Evolutionary conservation across 768 basidiomycete genomes (phyloP).

Genomic region (Rhodotorula taiwanensis): DNA sequence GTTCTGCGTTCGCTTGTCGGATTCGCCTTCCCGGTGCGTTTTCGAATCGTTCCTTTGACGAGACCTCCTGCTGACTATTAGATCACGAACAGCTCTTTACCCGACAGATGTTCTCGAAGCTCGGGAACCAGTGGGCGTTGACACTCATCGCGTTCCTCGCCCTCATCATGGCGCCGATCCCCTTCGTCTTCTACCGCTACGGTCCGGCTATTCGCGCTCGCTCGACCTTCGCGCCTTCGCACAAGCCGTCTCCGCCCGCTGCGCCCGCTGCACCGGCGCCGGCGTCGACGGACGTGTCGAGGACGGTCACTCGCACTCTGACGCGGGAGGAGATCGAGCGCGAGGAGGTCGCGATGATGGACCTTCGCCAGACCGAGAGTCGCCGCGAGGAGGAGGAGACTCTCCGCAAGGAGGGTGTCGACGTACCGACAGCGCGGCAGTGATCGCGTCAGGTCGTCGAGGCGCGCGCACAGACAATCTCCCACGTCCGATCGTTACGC

Average conservation of each 20-base stretch:
- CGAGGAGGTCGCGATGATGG: slow-evolving; percentile 5
- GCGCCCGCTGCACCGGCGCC: neutral
- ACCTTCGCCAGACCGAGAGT: neutral
- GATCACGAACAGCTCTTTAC: slow-evolving; percentile 20
- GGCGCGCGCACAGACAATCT: too few relatives aligned
- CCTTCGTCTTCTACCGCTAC: slow-evolving; percentile 38
- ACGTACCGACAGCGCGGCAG: too few relatives aligned
- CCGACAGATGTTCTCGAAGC: slow-evolving; percentile 33
- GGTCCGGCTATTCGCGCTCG: slow-evolving; percentile 34
- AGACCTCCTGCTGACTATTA: neutral
- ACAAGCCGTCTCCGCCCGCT: slow-evolving; percentile 17
- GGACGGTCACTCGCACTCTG: neutral
- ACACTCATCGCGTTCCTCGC: slow-evolving; percentile 37
- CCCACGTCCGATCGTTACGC: too few relatives aligned
- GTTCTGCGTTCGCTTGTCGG: slow-evolving; percentile 37
- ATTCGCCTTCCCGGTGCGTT: slow-evolving; percentile 8
- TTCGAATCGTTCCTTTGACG: too few relatives aligned
- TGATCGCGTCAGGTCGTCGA: too few relatives aligned
- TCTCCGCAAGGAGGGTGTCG: neutral
- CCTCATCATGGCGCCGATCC: slow-evolving; percentile 18
- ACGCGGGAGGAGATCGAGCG: slow-evolving; percentile 10
- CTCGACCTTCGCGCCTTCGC: slow-evolving; percentile 30
- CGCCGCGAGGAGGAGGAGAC: neutral
- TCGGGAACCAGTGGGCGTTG: slow-evolving; percentile 41
- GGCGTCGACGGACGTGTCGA: neutral